Base-by-base conservation (phyloP, 1,284 basidiomycete genomes). In the Ceratobasidium sp. region DNA sequence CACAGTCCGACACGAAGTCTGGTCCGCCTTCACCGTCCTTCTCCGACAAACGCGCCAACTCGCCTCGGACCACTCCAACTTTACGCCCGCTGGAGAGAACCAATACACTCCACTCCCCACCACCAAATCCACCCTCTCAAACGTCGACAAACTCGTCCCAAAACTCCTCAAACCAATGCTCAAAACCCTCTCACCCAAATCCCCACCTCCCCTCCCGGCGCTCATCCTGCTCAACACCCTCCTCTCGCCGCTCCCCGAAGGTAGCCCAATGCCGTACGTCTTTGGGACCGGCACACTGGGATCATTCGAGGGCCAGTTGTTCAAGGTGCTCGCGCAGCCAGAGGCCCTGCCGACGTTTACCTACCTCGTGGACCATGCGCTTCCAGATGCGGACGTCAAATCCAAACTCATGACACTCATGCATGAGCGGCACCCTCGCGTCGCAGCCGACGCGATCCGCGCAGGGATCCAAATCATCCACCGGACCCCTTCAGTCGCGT, bases 1-100 rank as follows among this genome's bases (percentile, higher is more conserved):
- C 77, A 96, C 92, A 16, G 97, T 99, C 21, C 88, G 93, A n/a
- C 83, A 97, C 21, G 96, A 99, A 80, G 85, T 98, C 8, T 95
- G 96, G 87, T 84, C 90, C 0, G 92, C 96, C 0, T 96, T 96
- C 78, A 87, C 87, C 28, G 82, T 86, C 0, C 84, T 98, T 25
- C 84, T 98, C 48, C 90, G 85, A 73, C 95, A 96, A 81, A 95
- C 94, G 7, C 51, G 64, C 3, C 64, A 67, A 42, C 51, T 56
- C 38, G 38, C 33, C 18, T 44, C 42, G 42, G 42, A 44, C 42
- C 42, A 44, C 42, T 44, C 42, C 42, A 44, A 44, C 42, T 23
- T 23, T n/a, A 14, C 21, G 5, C 23, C 21, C 12, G 1, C 21
- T 8, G 21, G 28, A 12, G 16, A 53, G 8, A 53, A 30, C 23